phyloP scores from a whole-genome alignment of 352 stramenopile genomes.

The Phytopythium mirpurense region DNA sequence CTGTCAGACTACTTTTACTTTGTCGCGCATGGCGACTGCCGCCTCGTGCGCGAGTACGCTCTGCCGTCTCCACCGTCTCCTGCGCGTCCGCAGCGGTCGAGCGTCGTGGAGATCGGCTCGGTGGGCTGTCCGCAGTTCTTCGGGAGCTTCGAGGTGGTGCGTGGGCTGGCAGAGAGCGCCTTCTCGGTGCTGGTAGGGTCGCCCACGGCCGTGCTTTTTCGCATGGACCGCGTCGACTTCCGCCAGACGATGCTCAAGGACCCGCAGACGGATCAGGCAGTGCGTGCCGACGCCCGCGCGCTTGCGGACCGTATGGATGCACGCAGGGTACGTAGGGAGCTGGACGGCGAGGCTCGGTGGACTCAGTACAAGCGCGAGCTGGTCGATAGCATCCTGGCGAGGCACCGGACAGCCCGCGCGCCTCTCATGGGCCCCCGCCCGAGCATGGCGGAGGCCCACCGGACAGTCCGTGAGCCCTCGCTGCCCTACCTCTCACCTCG shows the following conservation, averaged over 20 bases:
- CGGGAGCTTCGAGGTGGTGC: conserved; percentile 49
- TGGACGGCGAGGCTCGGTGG: conserved; percentile 44
- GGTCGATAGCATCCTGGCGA: conserved; percentile 26
- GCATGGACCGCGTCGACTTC: conserved; percentile 65
- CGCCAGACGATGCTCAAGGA: conserved; percentile 62
- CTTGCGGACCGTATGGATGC: conserved; percentile 35
- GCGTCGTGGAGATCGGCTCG: conserved; percentile 52
- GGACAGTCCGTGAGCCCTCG: conserved; percentile 17
- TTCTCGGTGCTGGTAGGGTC: conserved; percentile 66
- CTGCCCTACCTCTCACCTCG: not conserved
- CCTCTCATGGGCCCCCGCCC: conserved; percentile 34
- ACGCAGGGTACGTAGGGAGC: conserved; percentile 34
- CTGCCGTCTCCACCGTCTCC: not conserved
- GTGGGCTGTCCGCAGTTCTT: conserved; percentile 60
- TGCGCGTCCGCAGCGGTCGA: conserved; percentile 8
- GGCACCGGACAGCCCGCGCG: conserved; percentile 31
- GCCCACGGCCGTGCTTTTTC: conserved; percentile 50
- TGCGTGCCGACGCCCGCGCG: conserved; percentile 33
- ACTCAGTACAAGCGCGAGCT: conserved; percentile 44
- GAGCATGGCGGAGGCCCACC: conserved; percentile 12
- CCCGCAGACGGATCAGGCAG: conserved; percentile 29
- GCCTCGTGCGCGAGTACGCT: conserved; percentile 30
- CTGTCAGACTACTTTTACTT: conserved; percentile 54
- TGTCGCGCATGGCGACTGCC: conserved; percentile 57
- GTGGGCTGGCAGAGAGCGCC: conserved; percentile 24